Evolutionary conservation across 2,329 filamentous ascomycete genomes (phyloP).

Genomic region (Fusarium sacchari): DNA sequence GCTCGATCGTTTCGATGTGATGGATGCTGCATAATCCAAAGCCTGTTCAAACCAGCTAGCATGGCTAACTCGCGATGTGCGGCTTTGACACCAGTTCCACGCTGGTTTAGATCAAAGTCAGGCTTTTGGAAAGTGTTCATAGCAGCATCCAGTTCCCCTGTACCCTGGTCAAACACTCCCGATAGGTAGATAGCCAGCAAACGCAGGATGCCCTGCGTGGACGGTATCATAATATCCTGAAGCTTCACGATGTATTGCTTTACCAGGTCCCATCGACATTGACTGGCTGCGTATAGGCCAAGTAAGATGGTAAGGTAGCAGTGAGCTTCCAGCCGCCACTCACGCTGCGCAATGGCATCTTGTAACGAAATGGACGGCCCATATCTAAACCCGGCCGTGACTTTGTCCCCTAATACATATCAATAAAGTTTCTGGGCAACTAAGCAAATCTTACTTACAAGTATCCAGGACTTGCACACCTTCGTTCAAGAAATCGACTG

Average conservation of each 20-base stretch:
- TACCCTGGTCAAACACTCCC: constrained; percentile 80
- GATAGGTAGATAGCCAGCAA: constrained; percentile 75
- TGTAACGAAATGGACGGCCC: constrained; percentile 62
- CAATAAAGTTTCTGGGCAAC: background rate
- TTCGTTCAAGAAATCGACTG: constrained; percentile 55
- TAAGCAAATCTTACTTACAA: constrained; percentile 47
- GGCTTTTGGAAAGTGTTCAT: constrained; percentile 72
- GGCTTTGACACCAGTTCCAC: constrained; percentile 55
- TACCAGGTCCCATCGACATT: constrained; percentile 75
- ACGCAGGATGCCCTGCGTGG: constrained; percentile 53
- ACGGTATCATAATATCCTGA: constrained; percentile 54
- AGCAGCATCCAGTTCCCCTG: constrained; percentile 76
- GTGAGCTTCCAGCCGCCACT: constrained; percentile 73
- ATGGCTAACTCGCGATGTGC: constrained; percentile 72
- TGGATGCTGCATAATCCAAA: constrained; percentile 77
- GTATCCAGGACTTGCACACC: constrained; percentile 59
- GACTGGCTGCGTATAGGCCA: constrained; percentile 74
- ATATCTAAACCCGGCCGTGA: constrained; percentile 50
- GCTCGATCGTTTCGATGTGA: constrained; percentile 65
- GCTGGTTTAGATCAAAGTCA: constrained; percentile 60
- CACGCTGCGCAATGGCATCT: constrained; percentile 65
- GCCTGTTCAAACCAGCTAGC: constrained; percentile 72
- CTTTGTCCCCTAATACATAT: constrained; percentile 48
- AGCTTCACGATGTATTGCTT: constrained; percentile 66
- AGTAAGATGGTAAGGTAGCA: constrained; percentile 78